These are phyloP conservation scores for Suhomyces guaymorum DNA, from an alignment of 1,139 yeast genomes.

Conservation along the genomic window DNA sequence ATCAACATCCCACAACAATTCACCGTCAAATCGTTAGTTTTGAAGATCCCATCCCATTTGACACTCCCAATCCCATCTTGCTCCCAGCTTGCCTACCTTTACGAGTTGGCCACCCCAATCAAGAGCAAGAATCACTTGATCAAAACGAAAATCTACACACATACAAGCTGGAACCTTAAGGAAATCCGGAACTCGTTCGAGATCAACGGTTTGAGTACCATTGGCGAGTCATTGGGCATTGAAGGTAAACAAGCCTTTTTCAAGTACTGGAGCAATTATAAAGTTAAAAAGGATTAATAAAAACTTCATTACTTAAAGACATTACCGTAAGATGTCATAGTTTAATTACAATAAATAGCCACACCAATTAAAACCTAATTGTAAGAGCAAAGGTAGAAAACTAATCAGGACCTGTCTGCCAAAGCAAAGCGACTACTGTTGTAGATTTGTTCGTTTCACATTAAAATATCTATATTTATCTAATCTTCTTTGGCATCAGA, in stretches of 20 bases:
- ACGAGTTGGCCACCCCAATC: conserved; percentile 27
- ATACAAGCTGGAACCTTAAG: conserved; percentile 19
- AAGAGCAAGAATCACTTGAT: conserved; percentile 21
- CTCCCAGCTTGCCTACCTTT: conserved; percentile 25
- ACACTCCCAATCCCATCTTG: conserved; percentile 36
- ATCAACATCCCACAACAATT: conserved; percentile 16
- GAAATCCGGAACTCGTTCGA: conserved; percentile 29
- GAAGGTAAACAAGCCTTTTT: conserved; percentile 35
- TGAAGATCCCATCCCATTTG: conserved; percentile 42
- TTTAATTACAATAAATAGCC: no score
- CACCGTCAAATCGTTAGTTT: conserved; percentile 43
- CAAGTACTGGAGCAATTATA: conserved; percentile 28
- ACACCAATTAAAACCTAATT: no score
- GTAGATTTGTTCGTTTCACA: no score
- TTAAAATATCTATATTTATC: no score
- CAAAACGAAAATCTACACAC: conserved; percentile 29
- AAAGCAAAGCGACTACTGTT: no score
- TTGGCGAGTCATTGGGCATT: conserved; percentile 29
- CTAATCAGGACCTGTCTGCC: no score
- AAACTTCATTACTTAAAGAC: background rate
- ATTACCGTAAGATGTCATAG: no score
- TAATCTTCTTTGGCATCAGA: no score
- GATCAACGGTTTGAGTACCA: conserved; percentile 30
- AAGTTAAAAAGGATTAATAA: conserved; percentile 14
- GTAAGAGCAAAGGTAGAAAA: no score